Conservation (phyloP, 2,329 filamentous ascomycete species). For the Fusarium sp. region DNA sequence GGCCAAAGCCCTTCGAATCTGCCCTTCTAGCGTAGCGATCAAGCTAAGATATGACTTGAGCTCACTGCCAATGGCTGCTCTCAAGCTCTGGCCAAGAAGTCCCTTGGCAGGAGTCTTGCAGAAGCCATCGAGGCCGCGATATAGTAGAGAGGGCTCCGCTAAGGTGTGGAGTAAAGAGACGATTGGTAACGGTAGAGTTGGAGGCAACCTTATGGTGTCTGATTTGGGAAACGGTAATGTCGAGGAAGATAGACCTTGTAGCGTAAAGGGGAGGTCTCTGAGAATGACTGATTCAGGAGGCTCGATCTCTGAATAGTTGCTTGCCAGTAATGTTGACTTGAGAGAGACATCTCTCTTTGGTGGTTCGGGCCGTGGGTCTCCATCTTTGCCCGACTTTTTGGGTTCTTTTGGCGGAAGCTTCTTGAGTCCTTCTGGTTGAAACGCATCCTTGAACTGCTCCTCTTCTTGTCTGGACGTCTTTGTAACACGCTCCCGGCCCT, state of each 20-base stretch:
- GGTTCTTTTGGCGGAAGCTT: constrained; percentile 55
- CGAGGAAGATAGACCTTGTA: constrained; percentile 90
- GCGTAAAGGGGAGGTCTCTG: constrained; percentile 88
- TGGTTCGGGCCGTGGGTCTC: constrained; percentile 45
- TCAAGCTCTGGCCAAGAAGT: constrained; percentile 89
- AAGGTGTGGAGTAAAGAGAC: constrained; percentile 88
- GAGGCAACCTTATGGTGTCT: constrained; percentile 78
- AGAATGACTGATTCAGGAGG: constrained; percentile 75
- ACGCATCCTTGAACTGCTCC: constrained; percentile 62
- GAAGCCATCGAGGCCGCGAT: constrained; percentile 82
- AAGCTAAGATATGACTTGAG: constrained; percentile 89
- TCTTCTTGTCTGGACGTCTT: constrained; percentile 57
- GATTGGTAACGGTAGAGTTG: constrained; percentile 83
- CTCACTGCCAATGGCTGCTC: constrained; percentile 86
- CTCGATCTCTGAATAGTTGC: constrained; percentile 65
- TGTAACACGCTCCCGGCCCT: constrained; percentile 49
- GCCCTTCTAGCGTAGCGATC: constrained; percentile 90
- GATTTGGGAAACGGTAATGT: constrained; percentile 80
- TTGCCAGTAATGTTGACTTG: constrained; percentile 67
- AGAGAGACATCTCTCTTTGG: constrained; percentile 62
- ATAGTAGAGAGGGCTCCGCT: constrained; percentile 93
- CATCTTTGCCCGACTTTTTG: constrained; percentile 51
- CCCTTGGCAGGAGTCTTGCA: constrained; percentile 84
- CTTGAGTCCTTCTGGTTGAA: constrained; percentile 63
- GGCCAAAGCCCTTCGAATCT: constrained; percentile 85